A percentile compares a stretch with the other conserved stretches of the same genome.
Evolutionary conservation across 2,329 filamentous ascomycete genomes (phyloP).

Genomic region (Botrytis cinerea): DNA sequence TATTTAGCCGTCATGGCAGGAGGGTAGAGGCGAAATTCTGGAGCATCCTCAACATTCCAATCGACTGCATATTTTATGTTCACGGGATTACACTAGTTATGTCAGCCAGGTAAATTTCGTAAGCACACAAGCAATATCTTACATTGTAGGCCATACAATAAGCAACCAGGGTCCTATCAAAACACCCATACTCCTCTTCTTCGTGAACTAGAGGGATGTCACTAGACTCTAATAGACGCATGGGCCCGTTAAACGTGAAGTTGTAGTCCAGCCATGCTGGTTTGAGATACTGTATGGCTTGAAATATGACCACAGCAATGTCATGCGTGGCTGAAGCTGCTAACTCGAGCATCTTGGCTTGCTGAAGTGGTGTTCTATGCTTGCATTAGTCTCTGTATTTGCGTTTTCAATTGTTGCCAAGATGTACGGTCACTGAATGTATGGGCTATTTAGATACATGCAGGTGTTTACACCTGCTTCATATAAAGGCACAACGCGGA

Average conservation of each 20-base stretch:
- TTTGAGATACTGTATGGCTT: constrained; percentile 62
- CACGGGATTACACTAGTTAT: constrained; percentile 52
- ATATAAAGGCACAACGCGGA: neutral
- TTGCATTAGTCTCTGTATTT: constrained; percentile 5
- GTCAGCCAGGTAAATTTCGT: constrained; percentile 17
- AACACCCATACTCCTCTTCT: constrained; percentile 59
- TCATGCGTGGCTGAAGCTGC: constrained; percentile 65
- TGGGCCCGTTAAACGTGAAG: constrained; percentile 62
- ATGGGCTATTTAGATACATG: neutral
- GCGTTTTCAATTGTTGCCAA: neutral
- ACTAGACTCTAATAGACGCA: constrained; percentile 53
- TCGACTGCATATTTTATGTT: constrained; percentile 66
- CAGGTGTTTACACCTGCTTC: neutral
- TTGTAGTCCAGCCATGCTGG: constrained; percentile 66
- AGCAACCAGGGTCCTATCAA: constrained; percentile 67
- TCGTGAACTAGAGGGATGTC: constrained; percentile 48
- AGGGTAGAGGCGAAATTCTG: constrained; percentile 63
- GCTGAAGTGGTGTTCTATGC: constrained; percentile 52
- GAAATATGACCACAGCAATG: constrained; percentile 62
- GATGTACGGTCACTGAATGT: neutral
- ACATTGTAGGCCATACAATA: constrained; percentile 70
- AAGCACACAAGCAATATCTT: constrained; percentile 13
- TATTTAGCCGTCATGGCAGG: constrained; percentile 58
- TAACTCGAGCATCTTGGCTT: constrained; percentile 57
- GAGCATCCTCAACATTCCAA: constrained; percentile 64